Evolutionary conservation across 75 land plant species (phyloP).

Genomic region (Pseudotsuga menziesii): DNA sequence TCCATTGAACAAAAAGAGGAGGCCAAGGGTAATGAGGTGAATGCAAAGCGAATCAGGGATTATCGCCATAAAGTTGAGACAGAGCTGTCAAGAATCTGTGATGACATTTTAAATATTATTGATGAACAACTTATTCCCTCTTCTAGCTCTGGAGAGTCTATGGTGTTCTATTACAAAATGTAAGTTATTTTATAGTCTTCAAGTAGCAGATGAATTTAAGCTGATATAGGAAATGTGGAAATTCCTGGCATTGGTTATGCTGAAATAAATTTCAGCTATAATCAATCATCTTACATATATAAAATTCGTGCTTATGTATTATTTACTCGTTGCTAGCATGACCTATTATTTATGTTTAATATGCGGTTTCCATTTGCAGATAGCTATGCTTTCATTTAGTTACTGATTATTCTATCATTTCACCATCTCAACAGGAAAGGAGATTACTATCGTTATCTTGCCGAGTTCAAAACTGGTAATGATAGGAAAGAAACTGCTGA

Average conservation of each 20-base stretch:
- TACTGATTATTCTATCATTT: not conserved
- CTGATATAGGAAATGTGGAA: no score
- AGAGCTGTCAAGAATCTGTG: constrained; percentile 52
- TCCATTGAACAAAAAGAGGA: constrained; percentile 69
- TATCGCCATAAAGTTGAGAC: constrained; percentile 55
- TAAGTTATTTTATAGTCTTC: constrained; percentile 8
- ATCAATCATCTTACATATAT: no score
- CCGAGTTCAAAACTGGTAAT: constrained; percentile 81
- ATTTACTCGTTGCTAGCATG: no score
- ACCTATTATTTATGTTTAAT: no score
- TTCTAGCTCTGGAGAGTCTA: constrained; percentile 47
- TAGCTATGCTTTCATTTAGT: not conserved
- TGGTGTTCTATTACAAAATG: constrained; percentile 66
- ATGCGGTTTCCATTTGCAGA: no score
- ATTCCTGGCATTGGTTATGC: no score
- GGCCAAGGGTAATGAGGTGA: constrained; percentile 55
- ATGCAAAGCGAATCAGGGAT: constrained; percentile 53
- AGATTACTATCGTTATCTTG: constrained; percentile 91
- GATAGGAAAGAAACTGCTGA: constrained; percentile 94
- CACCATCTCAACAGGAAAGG: constrained; percentile 64
- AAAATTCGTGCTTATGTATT: no score
- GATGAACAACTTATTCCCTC: constrained; percentile 56
- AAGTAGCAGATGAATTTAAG: no score
- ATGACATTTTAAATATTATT: constrained; percentile 55
- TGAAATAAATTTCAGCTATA: no score